Evolutionary conservation across 2,329 filamentous ascomycete genomes (phyloP).

Genomic region (Penicillium thymicola): DNA sequence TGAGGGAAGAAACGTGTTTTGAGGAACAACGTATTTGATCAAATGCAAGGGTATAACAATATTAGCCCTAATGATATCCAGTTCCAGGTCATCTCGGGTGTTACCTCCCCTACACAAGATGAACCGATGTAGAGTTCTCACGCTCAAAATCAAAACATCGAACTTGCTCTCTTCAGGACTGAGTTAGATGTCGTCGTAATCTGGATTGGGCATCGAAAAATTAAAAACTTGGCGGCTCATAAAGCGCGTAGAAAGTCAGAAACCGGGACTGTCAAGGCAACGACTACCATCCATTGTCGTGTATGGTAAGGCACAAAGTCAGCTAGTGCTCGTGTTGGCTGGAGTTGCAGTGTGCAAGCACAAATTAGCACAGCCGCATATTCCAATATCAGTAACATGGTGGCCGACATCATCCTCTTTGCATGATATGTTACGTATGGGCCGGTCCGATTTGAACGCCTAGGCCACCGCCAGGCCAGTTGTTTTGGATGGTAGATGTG

Average conservation of each 20-base stretch:
- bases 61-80: not conserved
- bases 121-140: not conserved
- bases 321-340: not conserved
- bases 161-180: not conserved
- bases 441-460: conserved; percentile 29
- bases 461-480: conserved; percentile 27
- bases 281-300: not conserved
- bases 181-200: not conserved
- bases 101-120: not conserved
- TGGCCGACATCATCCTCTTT: not conserved
- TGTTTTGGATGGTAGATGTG: conserved; percentile 27
- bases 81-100: not conserved
- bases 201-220: not conserved
- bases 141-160: not conserved
- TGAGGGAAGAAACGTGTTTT: not conserved
- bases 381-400: not conserved
- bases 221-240: not conserved
- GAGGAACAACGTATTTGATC: not conserved
- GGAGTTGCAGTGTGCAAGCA: not conserved
- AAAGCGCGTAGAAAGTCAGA: not conserved
- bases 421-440: conserved; percentile 10
- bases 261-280: not conserved
- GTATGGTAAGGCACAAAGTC: not conserved
- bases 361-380: not conserved
- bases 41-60: not conserved